Percentiles rank a stretch among this genome's conserved stretches.
phyloP scores from a whole-genome alignment of 305 asterid species.

The Striga hermonthica region DNA sequence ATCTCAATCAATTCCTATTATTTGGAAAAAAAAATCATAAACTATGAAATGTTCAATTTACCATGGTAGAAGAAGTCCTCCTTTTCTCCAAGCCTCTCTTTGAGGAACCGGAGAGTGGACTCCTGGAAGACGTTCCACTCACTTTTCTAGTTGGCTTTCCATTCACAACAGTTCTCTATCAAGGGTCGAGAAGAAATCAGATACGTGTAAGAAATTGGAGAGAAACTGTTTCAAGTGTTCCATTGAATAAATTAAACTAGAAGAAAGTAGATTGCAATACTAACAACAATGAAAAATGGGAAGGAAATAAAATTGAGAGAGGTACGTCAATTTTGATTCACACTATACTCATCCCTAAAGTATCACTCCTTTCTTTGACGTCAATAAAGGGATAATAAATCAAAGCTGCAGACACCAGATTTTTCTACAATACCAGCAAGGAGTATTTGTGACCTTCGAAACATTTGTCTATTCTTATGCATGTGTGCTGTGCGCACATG shows the following conservation, averaged over 20 bases:
- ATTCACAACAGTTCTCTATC: slow-evolving; percentile 60
- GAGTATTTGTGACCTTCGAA: not conserved
- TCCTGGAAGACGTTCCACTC: slow-evolving; percentile 52
- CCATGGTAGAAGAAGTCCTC: slow-evolving; percentile 64
- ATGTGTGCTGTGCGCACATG: too few species aligned
- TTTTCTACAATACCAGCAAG: not conserved
- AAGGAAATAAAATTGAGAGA: slow-evolving; percentile 1
- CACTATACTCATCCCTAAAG: slow-evolving; percentile 8
- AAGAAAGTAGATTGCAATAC: slow-evolving; percentile 22
- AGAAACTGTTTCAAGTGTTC: slow-evolving; percentile 21
- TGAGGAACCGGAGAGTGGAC: slow-evolving; percentile 54
- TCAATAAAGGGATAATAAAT: slow-evolving; percentile 2
- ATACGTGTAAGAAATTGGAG: slow-evolving; percentile 18
- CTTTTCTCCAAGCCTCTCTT: slow-evolving; percentile 63
- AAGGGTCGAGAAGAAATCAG: slow-evolving; percentile 28
- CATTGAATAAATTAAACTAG: slow-evolving; percentile 10
- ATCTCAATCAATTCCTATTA: slow-evolving; percentile 17
- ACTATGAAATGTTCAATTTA: slow-evolving; percentile 28
- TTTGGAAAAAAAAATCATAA: slow-evolving; percentile 2
- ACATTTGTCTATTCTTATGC: too few species aligned
- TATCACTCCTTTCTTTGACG: not conserved
- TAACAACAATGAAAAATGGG: slow-evolving; percentile 7
- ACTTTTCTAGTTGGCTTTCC: slow-evolving; percentile 62
- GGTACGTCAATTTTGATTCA: slow-evolving; percentile 3
- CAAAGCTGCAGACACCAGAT: slow-evolving; percentile 19